These are phyloP conservation scores for Vitis hybrid DNA, from an alignment of 177 flowering plant genomes.

Conservation along the genomic window DNA sequence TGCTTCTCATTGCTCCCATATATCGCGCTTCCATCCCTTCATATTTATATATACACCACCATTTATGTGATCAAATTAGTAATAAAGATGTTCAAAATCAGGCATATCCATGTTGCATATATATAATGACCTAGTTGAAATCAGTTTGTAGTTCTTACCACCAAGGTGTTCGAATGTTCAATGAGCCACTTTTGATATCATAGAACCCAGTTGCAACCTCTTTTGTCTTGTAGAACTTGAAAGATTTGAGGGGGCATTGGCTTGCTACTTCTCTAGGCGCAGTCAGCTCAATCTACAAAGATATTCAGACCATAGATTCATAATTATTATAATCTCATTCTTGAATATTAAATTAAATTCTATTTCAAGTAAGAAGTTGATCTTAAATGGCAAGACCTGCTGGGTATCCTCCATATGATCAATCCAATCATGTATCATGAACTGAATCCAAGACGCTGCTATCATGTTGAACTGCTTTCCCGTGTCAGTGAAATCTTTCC, in stretches of 20 bases:
- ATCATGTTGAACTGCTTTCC: constrained; percentile 43
- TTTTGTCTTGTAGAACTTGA: constrained; percentile 37
- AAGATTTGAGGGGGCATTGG: constrained; percentile 43
- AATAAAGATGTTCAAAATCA: too few relatives aligned
- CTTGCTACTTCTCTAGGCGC: constrained; percentile 35
- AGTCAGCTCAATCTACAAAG: constrained; percentile 37
- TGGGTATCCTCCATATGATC: too few relatives aligned
- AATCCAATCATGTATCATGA: constrained; percentile 39
- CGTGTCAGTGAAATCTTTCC: too few relatives aligned
- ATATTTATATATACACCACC: too few relatives aligned
- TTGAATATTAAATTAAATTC: too few relatives aligned
- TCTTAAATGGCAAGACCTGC: too few relatives aligned
- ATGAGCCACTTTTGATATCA: constrained; percentile 19
- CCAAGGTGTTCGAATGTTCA: constrained; percentile 53
- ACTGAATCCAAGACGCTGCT: constrained; percentile 50
- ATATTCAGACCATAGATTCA: too few relatives aligned
- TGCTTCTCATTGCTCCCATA: constrained; percentile 42
- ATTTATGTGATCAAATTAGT: not conserved
- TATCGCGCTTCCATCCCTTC: constrained; percentile 58
- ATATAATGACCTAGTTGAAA: too few relatives aligned
- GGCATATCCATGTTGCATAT: too few relatives aligned
- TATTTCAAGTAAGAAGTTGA: constrained; percentile 9
- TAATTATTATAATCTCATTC: too few relatives aligned
- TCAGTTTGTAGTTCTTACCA: constrained; percentile 20
- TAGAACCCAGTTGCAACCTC: constrained; percentile 24